Conservation (phyloP, 2,329 filamentous ascomycete genomes). For the Aspergillus tubingensis region DNA sequence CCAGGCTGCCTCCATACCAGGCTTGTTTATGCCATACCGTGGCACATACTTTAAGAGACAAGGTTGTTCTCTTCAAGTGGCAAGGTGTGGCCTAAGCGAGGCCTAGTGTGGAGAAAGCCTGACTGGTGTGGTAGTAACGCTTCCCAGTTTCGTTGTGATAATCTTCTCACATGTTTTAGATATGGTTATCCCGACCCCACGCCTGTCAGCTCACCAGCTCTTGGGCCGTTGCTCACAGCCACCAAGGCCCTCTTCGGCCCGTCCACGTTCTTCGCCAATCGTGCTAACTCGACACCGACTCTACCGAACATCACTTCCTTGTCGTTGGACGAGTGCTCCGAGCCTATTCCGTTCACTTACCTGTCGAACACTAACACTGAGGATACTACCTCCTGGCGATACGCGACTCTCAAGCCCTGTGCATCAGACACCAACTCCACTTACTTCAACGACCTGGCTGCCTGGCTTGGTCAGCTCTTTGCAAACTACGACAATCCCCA, state of each 20-base stretch:
- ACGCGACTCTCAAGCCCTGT: not conserved
- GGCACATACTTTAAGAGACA: too few relatives aligned
- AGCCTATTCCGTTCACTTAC: not conserved
- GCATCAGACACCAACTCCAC: not conserved
- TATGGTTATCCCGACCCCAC: not conserved
- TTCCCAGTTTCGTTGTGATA: too few relatives aligned
- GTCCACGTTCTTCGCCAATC: not conserved
- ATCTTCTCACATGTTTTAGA: not conserved
- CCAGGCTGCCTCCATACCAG: too few relatives aligned
- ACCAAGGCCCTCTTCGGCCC: not conserved
- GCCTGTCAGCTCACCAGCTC: not conserved
- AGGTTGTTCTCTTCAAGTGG: too few relatives aligned
- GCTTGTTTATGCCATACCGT: too few relatives aligned
- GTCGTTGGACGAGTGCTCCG: not conserved
- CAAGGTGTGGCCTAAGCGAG: too few relatives aligned
- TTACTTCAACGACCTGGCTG: not conserved
- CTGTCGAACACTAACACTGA: not conserved
- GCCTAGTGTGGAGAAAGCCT: too few relatives aligned
- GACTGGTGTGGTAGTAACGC: too few relatives aligned
- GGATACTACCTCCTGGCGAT: not conserved
- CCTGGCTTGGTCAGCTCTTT: not conserved
- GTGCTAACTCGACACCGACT: not conserved
- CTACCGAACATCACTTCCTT: not conserved
- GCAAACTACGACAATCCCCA: not conserved
- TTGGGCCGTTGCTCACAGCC: not conserved